Evolutionary conservation across 2,329 filamentous ascomycete genomes (phyloP).

Genomic region (Didymella sp.): DNA sequence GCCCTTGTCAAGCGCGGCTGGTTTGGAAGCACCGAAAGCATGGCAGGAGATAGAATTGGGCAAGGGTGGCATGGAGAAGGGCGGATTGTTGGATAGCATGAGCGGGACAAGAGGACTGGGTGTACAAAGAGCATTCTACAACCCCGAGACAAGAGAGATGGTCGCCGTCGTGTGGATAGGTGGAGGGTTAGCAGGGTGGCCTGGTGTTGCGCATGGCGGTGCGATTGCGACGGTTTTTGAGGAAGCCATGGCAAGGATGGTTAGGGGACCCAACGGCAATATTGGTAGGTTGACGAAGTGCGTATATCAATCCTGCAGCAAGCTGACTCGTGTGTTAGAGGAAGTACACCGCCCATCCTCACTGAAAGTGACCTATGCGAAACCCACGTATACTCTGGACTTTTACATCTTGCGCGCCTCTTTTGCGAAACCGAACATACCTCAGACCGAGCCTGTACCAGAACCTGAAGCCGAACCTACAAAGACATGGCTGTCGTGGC

Average conservation of each 20-base stretch:
- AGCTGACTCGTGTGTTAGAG: constrained; percentile 26
- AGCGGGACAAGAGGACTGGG: constrained; percentile 53
- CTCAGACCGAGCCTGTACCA: constrained; percentile 33
- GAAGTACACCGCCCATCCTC: constrained; percentile 43
- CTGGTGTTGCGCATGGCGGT: constrained; percentile 74
- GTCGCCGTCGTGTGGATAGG: constrained; percentile 74
- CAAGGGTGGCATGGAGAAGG: constrained; percentile 25
- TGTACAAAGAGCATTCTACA: constrained; percentile 69
- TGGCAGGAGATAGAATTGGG: constrained; percentile 45
- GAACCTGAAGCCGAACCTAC: constrained; percentile 34
- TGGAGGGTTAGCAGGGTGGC: constrained; percentile 71
- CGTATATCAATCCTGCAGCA: neutral
- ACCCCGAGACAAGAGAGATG: constrained; percentile 63
- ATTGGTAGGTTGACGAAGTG: constrained; percentile 32
- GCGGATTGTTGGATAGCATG: constrained; percentile 40
- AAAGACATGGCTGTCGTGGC: constrained; percentile 41
- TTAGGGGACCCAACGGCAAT: constrained; percentile 56
- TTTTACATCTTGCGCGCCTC: constrained; percentile 69
- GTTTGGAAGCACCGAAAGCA: constrained; percentile 29
- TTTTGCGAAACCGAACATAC: constrained; percentile 43
- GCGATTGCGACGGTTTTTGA: constrained; percentile 71
- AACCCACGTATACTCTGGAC: constrained; percentile 63
- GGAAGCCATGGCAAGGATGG: constrained; percentile 72
- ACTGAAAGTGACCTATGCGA: constrained; percentile 65
- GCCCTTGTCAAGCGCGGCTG: constrained; percentile 25